Evolutionary conservation across 345 rosid species (phyloP).

Genomic region (Moricandia arvensis): DNA sequence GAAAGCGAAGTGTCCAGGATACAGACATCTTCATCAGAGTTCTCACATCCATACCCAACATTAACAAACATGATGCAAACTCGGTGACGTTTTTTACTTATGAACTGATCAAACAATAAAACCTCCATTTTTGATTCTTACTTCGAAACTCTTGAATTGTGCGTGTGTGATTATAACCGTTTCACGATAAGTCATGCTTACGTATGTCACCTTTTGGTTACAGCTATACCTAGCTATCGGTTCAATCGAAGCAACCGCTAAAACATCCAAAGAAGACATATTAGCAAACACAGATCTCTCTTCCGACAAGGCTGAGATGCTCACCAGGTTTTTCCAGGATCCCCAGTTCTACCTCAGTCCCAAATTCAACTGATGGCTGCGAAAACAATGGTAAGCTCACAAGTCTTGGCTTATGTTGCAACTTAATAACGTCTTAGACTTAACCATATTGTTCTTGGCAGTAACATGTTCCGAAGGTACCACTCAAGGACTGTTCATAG

Average conservation of each 20-base stretch:
- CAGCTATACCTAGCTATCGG: slow-evolving; percentile 93
- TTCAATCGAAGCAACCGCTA: slow-evolving; percentile 78
- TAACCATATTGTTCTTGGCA: slow-evolving; percentile 9
- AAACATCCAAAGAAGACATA: slow-evolving; percentile 71
- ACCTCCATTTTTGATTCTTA: not conserved
- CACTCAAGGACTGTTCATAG: not conserved
- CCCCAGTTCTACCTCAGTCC: slow-evolving; percentile 68
- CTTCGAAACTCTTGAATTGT: not conserved
- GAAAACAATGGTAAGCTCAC: slow-evolving; percentile 12
- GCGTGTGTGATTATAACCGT: not conserved
- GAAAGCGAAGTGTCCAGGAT: slow-evolving; percentile 56
- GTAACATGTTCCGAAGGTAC: not conserved
- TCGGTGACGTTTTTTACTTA: slow-evolving; percentile 44
- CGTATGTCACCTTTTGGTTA: slow-evolving; percentile 9
- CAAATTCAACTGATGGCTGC: slow-evolving; percentile 48
- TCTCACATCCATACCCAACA: slow-evolving; percentile 77
- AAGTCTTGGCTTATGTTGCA: slow-evolving; percentile 2
- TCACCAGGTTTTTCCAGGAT: slow-evolving; percentile 71
- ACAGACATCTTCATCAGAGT: slow-evolving; percentile 60
- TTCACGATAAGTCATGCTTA: not conserved
- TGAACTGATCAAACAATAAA: not conserved
- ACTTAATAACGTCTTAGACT: not conserved
- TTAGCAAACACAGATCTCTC: slow-evolving; percentile 85
- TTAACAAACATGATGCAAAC: slow-evolving; percentile 81
- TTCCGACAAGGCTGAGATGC: slow-evolving; percentile 63